A percentile compares a stretch with the other conserved stretches of the same genome.
phyloP scores from a whole-genome alignment of 2,329 filamentous ascomycete genomes.

The Fusarium buxicola region DNA sequence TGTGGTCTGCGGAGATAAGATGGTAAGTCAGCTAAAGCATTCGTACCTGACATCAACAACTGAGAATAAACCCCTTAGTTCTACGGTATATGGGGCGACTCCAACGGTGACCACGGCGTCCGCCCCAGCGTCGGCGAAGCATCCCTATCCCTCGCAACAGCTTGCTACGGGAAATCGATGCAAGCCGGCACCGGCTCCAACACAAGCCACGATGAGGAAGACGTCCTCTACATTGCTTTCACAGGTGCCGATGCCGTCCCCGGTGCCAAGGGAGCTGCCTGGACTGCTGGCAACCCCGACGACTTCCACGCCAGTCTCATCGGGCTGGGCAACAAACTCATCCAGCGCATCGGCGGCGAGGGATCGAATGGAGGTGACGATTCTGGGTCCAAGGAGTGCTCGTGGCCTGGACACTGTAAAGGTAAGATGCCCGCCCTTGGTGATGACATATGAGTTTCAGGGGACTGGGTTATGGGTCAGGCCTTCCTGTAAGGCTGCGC shows the following conservation, averaged over 20 bases:
- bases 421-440: background rate
- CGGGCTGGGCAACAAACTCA: background rate
- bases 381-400: background rate
- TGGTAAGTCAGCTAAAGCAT: constrained; percentile 47
- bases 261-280: constrained; percentile 61
- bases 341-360: constrained; percentile 5
- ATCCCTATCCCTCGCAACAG: constrained; percentile 63
- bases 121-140: constrained; percentile 62
- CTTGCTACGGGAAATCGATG: constrained; percentile 63
- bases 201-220: constrained; percentile 58
- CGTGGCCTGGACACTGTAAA: constrained; percentile 7
- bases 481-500: too few species aligned
- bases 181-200: constrained; percentile 58
- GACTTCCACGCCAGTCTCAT: constrained; percentile 52
- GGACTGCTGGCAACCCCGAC: constrained; percentile 58
- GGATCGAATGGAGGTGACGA: background rate
- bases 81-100: constrained; percentile 70
- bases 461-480: background rate
- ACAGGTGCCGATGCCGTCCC: constrained; percentile 64
- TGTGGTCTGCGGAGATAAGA: constrained; percentile 62
- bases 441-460: background rate
- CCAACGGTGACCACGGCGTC: constrained; percentile 61
- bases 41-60: background rate
- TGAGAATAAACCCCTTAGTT: constrained; percentile 44
- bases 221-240: constrained; percentile 71